Conservation (phyloP, 2,329 filamentous ascomycete genomes). For the Cladophialophora chaetospira region DNA sequence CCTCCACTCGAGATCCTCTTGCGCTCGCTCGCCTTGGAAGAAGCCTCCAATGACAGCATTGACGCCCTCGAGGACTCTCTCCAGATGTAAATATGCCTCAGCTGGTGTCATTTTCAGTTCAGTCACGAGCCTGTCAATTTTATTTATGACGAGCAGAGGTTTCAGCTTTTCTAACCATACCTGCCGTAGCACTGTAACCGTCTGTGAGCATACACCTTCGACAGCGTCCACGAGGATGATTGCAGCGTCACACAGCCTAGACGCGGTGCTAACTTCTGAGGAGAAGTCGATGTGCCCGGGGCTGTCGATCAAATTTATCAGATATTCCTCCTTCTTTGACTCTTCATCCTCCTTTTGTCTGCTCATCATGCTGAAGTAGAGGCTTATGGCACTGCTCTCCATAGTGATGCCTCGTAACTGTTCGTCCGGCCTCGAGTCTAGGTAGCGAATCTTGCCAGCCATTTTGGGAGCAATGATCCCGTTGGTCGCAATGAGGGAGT, state of each 20-base stretch:
- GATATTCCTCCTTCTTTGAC: constrained; percentile 79
- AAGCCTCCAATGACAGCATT: constrained; percentile 98
- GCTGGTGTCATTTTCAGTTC: constrained; percentile 90
- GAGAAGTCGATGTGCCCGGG: constrained; percentile 98
- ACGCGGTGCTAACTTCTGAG: constrained; percentile 95
- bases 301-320: constrained; percentile 97
- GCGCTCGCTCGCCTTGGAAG: constrained; percentile 97
- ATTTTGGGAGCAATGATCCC: constrained; percentile 98
- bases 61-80: constrained; percentile 88
- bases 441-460: constrained; percentile 95
- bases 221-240: constrained; percentile 94
- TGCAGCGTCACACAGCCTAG: constrained; percentile 88
- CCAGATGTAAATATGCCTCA: constrained; percentile 88
- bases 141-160: constrained; percentile 93
- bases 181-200: constrained; percentile 91
- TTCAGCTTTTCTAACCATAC: constrained; percentile 95
- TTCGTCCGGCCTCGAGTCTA: constrained; percentile 94
- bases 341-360: constrained; percentile 63
- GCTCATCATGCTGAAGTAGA: constrained; percentile 90
- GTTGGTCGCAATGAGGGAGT: constrained; percentile 95
- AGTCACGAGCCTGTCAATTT: constrained; percentile 92
- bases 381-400: constrained; percentile 97
- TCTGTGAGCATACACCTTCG: constrained; percentile 97
- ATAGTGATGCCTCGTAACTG: constrained; percentile 98
- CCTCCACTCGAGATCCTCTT: constrained; percentile 94